Evolutionary conservation across 2,329 filamentous ascomycete species (phyloP).

Genomic region (Diaporthe citri): DNA sequence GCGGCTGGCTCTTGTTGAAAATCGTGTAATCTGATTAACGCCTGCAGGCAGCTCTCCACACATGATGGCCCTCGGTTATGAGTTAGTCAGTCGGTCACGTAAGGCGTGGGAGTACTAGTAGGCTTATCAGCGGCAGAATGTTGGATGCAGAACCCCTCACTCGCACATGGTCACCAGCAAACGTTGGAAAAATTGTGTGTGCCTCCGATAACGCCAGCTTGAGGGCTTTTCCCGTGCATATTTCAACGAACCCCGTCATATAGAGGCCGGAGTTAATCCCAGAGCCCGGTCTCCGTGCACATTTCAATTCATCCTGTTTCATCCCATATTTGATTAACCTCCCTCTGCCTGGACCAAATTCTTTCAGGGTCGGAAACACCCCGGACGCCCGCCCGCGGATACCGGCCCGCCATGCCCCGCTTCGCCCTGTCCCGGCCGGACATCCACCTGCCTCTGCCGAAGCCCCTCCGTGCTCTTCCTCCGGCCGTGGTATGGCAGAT

Average conservation of each 20-base stretch:
- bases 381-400: background rate
- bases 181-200: background rate
- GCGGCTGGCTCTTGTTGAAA: background rate
- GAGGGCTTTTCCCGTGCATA: background rate
- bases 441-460: slow-evolving; percentile 45
- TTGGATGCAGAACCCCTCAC: slow-evolving; percentile 12
- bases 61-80: background rate
- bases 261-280: background rate
- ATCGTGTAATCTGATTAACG: background rate
- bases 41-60: background rate
- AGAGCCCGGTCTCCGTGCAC: background rate
- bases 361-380: background rate
- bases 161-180: background rate
- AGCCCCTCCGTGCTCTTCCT: slow-evolving; percentile 48
- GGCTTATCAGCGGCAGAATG: slow-evolving; percentile 21
- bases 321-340: background rate
- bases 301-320: background rate
- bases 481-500: slow-evolving; percentile 61
- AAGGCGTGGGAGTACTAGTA: background rate
- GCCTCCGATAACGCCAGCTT: background rate
- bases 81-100: slow-evolving; percentile 27
- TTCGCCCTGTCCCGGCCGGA: slow-evolving; percentile 38
- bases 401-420: slow-evolving; percentile 38
- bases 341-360: too few relatives aligned
- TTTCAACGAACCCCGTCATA: background rate